Percentiles rank a stretch among this genome's conserved stretches.
These are phyloP conservation scores for Quercus glauca DNA, from an alignment of 306 rosid species.

Conservation along the genomic window DNA sequence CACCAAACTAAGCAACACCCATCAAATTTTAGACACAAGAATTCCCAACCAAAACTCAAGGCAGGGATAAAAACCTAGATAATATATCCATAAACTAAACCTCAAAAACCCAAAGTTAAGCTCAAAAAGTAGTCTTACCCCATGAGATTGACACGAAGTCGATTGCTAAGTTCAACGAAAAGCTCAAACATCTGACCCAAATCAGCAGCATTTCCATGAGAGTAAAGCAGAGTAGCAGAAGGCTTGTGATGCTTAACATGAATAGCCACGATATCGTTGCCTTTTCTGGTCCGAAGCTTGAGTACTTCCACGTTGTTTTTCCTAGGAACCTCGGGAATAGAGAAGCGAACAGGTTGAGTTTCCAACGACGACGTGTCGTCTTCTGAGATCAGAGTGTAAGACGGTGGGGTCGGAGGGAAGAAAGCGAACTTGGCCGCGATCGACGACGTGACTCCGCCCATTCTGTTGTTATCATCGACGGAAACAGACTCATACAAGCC, in stretches of 20 bases:
- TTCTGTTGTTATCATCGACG: conserved; percentile 29
- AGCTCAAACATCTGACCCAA: conserved; percentile 96
- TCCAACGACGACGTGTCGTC: conserved; percentile 15
- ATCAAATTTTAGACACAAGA: background rate
- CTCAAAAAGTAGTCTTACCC: conserved; percentile 34
- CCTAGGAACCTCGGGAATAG: conserved; percentile 73
- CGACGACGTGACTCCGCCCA: conserved; percentile 98
- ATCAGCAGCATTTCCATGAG: conserved; percentile 96
- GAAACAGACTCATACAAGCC: conserved; percentile 37
- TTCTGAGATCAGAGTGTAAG: conserved; percentile 55
- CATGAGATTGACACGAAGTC: conserved; percentile 85
- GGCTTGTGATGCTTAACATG: conserved; percentile 80
- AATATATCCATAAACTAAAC: background rate
- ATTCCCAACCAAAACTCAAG: too few species aligned
- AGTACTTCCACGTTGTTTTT: conserved; percentile 83
- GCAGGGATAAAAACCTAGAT: background rate
- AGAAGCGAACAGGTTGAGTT: too few species aligned
- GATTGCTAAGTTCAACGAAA: conserved; percentile 73
- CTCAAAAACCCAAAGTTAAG: background rate
- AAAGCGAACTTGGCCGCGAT: conserved; percentile 97
- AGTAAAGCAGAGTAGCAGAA: conserved; percentile 73
- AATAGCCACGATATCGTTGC: conserved; percentile 77
- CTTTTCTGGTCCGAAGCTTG: conserved; percentile 67
- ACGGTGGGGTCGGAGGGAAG: conserved; percentile 91
- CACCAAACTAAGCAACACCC: background rate